Conservation (phyloP, 164 flowering plant genomes). For the Tetrastigma voinierianum region DNA sequence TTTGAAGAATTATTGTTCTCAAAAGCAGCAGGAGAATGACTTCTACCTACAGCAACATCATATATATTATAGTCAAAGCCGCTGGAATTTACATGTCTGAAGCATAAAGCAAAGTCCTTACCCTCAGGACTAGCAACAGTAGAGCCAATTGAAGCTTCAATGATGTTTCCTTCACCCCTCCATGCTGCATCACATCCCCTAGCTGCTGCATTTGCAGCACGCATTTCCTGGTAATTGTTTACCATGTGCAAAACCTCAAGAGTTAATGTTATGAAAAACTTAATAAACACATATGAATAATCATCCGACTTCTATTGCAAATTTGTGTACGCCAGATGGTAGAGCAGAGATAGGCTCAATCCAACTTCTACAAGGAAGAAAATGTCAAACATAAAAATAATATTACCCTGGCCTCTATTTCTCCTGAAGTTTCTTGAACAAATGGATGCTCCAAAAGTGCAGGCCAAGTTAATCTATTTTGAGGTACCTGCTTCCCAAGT, state of each 20-base stretch:
- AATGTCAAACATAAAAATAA: not conserved
- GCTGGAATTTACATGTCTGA: constrained; percentile 2
- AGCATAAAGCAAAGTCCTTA: constrained; percentile 19
- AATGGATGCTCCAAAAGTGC: constrained; percentile 94
- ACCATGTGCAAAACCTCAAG: constrained; percentile 5
- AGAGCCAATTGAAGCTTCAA: constrained; percentile 25
- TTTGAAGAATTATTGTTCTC: constrained; percentile 22
- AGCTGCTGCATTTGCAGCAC: constrained; percentile 40
- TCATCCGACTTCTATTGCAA: too few species aligned
- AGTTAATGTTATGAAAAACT: not conserved
- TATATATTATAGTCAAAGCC: constrained; percentile 8
- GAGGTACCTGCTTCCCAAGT: constrained; percentile 66
- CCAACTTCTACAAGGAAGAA: not conserved
- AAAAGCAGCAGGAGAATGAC: constrained; percentile 24
- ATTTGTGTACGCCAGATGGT: too few species aligned
- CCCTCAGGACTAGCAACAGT: constrained; percentile 38
- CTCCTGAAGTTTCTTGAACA: constrained; percentile 67
- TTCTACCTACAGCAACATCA: constrained; percentile 32
- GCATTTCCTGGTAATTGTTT: constrained; percentile 46
- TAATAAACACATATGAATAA: too few species aligned
- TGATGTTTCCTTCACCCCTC: constrained; percentile 48
- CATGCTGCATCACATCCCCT: constrained; percentile 45
- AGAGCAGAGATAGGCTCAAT: not conserved
- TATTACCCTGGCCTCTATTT: constrained; percentile 60
- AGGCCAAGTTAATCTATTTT: constrained; percentile 90